These are phyloP conservation scores for Yamadazyma blattariae DNA, from an alignment of 1,139 yeast species.

Conservation along the genomic window DNA sequence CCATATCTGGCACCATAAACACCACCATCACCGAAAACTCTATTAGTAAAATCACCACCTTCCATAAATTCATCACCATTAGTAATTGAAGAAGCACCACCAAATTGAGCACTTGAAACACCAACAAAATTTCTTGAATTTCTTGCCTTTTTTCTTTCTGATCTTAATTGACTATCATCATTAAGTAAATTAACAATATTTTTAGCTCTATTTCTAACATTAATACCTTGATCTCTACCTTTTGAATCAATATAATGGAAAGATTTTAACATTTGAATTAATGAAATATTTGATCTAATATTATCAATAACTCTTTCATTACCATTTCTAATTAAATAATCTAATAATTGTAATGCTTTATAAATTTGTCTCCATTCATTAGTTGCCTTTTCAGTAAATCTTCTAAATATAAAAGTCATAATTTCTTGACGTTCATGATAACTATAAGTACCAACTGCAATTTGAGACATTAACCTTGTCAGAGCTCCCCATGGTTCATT, in stretches of 20 bases:
- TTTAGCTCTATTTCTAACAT: conserved; percentile 89
- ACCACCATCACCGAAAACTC: conserved; percentile 81
- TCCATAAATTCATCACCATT: conserved; percentile 37
- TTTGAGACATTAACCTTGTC: conserved; percentile 86
- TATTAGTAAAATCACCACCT: conserved; percentile 51
- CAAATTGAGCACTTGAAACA: conserved; percentile 50
- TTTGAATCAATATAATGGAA: conserved; percentile 93
- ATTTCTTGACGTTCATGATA: conserved; percentile 80
- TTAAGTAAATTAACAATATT: conserved; percentile 66
- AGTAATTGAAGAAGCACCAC: conserved; percentile 40
- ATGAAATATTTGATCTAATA: conserved; percentile 77
- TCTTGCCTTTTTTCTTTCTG: conserved; percentile 86
- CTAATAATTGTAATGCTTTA: conserved; percentile 87
- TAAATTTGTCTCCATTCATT: conserved; percentile 98
- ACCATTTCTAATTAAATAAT: conserved; percentile 87
- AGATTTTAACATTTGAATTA: conserved; percentile 84
- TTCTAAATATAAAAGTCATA: conserved; percentile 64
- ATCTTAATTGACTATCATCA: conserved; percentile 74
- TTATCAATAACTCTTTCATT: conserved; percentile 95
- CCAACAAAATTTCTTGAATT: conserved; percentile 80
- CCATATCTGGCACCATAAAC: conserved; percentile 71
- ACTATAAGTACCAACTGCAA: conserved; percentile 92
- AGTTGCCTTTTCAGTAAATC: conserved; percentile 93
- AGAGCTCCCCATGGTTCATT: conserved; percentile 99
- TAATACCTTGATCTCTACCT: conserved; percentile 95